Conservation (phyloP, 441 rosid species). For the Gossypium laxum region DNA sequence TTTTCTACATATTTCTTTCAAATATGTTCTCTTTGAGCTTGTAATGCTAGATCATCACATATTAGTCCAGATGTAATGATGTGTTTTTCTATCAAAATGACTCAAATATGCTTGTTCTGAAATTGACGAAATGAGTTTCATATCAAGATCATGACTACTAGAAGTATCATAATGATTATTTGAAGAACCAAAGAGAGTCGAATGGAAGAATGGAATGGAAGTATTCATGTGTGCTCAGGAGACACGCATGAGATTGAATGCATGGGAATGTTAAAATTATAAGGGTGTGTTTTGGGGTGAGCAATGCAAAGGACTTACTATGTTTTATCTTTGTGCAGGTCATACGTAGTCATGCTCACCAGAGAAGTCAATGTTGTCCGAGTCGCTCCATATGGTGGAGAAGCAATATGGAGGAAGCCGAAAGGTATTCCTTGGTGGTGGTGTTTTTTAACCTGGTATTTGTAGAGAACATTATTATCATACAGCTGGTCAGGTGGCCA, state of each 20-base stretch:
- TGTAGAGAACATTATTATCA: constrained; percentile 15
- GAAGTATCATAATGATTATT: neutral
- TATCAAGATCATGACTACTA: neutral
- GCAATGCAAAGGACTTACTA: neutral
- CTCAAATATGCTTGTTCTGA: neutral
- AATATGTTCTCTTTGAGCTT: neutral
- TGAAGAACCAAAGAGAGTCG: neutral
- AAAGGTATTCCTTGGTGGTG: constrained; percentile 26
- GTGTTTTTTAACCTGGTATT: constrained; percentile 22
- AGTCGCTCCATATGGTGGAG: constrained; percentile 41
- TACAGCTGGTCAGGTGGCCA: constrained; percentile 31
- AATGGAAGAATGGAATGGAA: neutral
- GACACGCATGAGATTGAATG: neutral
- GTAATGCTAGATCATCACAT: neutral
- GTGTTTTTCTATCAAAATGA: neutral
- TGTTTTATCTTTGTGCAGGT: constrained; percentile 40
- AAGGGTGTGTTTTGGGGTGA: neutral
- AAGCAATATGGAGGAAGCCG: constrained; percentile 38
- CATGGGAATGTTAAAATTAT: neutral
- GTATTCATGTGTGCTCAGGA: neutral
- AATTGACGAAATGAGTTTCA: neutral
- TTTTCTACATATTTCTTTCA: neutral
- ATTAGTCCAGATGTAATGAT: neutral
- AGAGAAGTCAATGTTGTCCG: constrained; percentile 47
- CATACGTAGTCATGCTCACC: constrained; percentile 53